These are phyloP conservation scores for Fraxinus excelsior DNA, from an alignment of 257 asterid genomes.

Conservation along the genomic window DNA sequence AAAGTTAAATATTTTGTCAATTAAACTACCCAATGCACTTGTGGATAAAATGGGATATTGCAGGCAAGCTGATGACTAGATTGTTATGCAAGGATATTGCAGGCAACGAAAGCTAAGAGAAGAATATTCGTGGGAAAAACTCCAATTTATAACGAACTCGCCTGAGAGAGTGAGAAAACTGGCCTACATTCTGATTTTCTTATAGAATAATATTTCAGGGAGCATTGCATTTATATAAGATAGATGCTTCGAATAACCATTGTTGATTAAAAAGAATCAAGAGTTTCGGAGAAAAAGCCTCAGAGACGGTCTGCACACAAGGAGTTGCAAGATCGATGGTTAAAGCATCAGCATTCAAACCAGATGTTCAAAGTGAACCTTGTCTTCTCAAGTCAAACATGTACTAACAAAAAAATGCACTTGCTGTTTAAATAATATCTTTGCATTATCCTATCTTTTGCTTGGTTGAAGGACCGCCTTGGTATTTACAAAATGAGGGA, in stretches of 20 bases:
- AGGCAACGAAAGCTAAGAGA: slow-evolving; percentile 36
- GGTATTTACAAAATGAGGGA: neutral
- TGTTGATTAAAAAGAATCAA: neutral
- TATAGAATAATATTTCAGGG: neutral
- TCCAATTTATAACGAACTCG: too few relatives aligned
- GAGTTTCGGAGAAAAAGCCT: neutral
- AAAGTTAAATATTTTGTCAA: too few relatives aligned
- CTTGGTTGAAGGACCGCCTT: neutral
- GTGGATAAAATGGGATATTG: neutral
- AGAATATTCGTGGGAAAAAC: too few relatives aligned
- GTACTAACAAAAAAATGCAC: neutral
- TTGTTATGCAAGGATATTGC: neutral
- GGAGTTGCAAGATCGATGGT: neutral
- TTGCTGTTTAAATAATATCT: neutral
- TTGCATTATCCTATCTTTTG: neutral
- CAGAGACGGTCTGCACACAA: neutral
- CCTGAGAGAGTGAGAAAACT: too few relatives aligned
- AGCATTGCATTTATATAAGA: neutral
- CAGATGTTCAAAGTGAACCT: neutral
- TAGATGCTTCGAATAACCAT: neutral
- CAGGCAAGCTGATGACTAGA: slow-evolving; percentile 36
- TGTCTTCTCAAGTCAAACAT: neutral
- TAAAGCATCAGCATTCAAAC: neutral
- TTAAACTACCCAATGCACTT: too few relatives aligned
- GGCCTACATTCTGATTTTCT: neutral